These are phyloP conservation scores for Saccharomycopsis synnaedendra DNA, from an alignment of 805 yeast genomes.

Conservation along the genomic window DNA sequence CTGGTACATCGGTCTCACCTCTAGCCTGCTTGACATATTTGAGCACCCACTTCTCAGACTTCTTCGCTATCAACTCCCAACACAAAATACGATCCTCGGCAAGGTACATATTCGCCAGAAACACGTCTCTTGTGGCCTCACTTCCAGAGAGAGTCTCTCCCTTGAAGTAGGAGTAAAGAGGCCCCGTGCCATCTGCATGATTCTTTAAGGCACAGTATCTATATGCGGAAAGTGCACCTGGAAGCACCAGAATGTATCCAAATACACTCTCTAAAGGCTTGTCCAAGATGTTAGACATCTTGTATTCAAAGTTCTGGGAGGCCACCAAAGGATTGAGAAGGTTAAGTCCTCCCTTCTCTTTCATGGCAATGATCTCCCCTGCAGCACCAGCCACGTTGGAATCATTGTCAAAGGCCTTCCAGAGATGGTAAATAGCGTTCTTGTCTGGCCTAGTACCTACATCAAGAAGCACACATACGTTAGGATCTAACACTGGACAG, in stretches of 20 bases:
- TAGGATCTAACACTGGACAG: slow-evolving; percentile 87
- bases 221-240: slow-evolving; percentile 94
- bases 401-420: slow-evolving; percentile 96
- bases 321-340: slow-evolving; percentile 87
- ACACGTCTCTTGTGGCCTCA: slow-evolving; percentile 57
- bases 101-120: slow-evolving; percentile 91
- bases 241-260: slow-evolving; percentile 88
- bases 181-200: slow-evolving; percentile 88
- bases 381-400: slow-evolving; percentile 99
- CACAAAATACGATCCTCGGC: slow-evolving; percentile 96
- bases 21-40: slow-evolving; percentile 87
- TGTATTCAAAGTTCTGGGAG: slow-evolving; percentile 92
- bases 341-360: slow-evolving; percentile 78
- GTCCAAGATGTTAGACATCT: slow-evolving; percentile 92
- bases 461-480: slow-evolving; percentile 78
- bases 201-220: slow-evolving; percentile 79
- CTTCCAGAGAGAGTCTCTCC: slow-evolving; percentile 58
- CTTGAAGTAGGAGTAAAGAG: slow-evolving; percentile 76
- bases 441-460: slow-evolving; percentile 97
- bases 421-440: slow-evolving; percentile 79
- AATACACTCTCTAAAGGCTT: slow-evolving; percentile 88
- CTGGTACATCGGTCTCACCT: slow-evolving; percentile 97
- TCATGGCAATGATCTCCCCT: slow-evolving; percentile 93
- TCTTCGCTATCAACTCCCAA: slow-evolving; percentile 91
- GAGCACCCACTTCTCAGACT: slow-evolving; percentile 73